Conservation (phyloP, 2,329 filamentous ascomycete species). For the Aphanoascus verrucosus region DNA sequence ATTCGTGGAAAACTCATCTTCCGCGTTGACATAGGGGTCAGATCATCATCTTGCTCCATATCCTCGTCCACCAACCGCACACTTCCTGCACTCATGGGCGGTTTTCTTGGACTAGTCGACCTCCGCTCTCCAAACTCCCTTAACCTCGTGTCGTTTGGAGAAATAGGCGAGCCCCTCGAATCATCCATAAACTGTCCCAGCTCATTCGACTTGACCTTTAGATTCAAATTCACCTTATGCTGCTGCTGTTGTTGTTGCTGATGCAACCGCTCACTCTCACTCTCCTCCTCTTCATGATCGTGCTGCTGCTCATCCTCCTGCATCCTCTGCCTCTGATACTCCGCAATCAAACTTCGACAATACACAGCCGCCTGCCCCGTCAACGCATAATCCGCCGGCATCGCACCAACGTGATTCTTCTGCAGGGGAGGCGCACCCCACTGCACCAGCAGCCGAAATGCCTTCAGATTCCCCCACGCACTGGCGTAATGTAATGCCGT, state of each 20-base stretch:
- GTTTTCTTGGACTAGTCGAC: conserved; percentile 6
- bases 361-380: conserved; percentile 78
- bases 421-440: conserved; percentile 65
- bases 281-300: conserved; percentile 3
- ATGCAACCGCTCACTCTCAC: background rate
- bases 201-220: conserved; percentile 11
- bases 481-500: conserved; percentile 80
- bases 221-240: conserved; percentile 5
- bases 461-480: conserved; percentile 67
- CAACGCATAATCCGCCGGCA: conserved; percentile 68
- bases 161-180: conserved; percentile 9
- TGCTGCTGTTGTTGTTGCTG: conserved; percentile 10
- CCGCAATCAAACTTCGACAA: conserved; percentile 62
- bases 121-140: background rate
- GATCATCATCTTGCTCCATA: conserved; percentile 4
- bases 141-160: conserved; percentile 7
- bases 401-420: conserved; percentile 69
- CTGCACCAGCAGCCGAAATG: conserved; percentile 63
- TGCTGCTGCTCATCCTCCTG: background rate
- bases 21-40: background rate
- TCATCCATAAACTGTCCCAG: conserved; percentile 1
- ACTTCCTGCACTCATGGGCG: conserved; percentile 2
- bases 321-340: conserved; percentile 29
- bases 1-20: conserved; percentile 2
- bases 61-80: conserved; percentile 11